Percentiles rank a stretch among this genome's conserved stretches.
phyloP scores from a whole-genome alignment of 176 grass and related monocot genomes.

The Aegilops sharonensis region DNA sequence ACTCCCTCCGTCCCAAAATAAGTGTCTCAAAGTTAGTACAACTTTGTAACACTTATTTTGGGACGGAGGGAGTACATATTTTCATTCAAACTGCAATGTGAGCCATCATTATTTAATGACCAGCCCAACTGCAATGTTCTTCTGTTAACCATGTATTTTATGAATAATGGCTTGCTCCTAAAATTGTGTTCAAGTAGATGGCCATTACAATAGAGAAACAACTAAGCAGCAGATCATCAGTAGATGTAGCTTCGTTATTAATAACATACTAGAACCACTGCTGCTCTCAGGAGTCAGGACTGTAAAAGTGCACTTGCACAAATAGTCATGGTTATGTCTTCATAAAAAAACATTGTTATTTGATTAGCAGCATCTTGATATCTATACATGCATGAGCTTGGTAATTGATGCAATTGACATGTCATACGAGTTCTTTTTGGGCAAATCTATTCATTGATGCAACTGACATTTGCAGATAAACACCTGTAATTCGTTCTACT shows the following conservation, averaged over 20 bases:
- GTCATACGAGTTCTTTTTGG: not conserved
- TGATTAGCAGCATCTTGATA: not conserved
- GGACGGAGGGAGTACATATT: not conserved
- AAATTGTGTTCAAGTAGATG: not conserved
- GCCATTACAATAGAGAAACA: not conserved
- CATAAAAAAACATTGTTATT: not conserved
- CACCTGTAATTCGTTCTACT: slow-evolving; percentile 96
- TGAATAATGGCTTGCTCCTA: not conserved
- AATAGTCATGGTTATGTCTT: not conserved
- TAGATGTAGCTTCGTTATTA: not conserved
- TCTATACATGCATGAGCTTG: not conserved
- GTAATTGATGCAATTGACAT: not conserved
- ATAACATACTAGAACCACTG: not conserved
- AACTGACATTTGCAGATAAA: slow-evolving; percentile 76
- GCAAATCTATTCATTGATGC: not conserved
- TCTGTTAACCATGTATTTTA: not conserved
- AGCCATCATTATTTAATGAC: not conserved
- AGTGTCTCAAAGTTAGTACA: too few species aligned
- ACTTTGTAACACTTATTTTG: too few species aligned
- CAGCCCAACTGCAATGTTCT: not conserved
- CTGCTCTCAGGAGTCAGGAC: not conserved
- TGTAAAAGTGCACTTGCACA: not conserved
- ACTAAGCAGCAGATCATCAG: not conserved
- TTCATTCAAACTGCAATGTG: not conserved
- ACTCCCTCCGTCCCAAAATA: too few species aligned